Conservation (phyloP, 257 asterid genomes). For the Voacanga thouarsii region DNA sequence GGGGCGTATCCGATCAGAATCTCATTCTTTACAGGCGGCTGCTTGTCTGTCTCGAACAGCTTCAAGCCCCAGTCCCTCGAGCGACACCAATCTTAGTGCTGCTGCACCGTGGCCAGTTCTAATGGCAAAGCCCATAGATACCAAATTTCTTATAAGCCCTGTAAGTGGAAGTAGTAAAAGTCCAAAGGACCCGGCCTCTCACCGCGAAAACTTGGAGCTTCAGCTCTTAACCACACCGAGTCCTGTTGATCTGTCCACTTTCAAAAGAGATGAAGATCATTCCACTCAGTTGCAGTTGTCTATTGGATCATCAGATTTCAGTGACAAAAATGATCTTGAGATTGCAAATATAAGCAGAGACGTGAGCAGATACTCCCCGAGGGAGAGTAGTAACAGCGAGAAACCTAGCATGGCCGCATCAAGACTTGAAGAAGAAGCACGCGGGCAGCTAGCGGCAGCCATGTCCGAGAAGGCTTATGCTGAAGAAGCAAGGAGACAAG, state of each 20-base stretch:
- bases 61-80: constrained; percentile 43
- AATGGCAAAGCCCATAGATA: constrained; percentile 18
- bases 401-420: constrained; percentile 21
- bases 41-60: constrained; percentile 42
- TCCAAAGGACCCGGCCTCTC: background rate
- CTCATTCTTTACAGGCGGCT: constrained; percentile 25
- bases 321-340: constrained; percentile 11
- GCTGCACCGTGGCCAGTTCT: constrained; percentile 28
- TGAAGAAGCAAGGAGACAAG: constrained; percentile 64
- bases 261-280: constrained; percentile 31
- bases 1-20: constrained; percentile 37
- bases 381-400: constrained; percentile 33
- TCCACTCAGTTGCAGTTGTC: constrained; percentile 41
- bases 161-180: background rate
- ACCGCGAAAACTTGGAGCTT: constrained; percentile 35
- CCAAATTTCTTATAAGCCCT: constrained; percentile 1
- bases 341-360: background rate
- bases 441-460: constrained; percentile 46
- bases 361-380: constrained; percentile 11
- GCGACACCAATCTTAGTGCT: constrained; percentile 39
- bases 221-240: constrained; percentile 31
- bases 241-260: constrained; percentile 19
- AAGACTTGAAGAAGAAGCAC: constrained; percentile 32
- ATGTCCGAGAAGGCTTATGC: constrained; percentile 67
- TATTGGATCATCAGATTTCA: constrained; percentile 38